Conservation (phyloP, 345 rosid species). For the Alliaria petiolata region DNA sequence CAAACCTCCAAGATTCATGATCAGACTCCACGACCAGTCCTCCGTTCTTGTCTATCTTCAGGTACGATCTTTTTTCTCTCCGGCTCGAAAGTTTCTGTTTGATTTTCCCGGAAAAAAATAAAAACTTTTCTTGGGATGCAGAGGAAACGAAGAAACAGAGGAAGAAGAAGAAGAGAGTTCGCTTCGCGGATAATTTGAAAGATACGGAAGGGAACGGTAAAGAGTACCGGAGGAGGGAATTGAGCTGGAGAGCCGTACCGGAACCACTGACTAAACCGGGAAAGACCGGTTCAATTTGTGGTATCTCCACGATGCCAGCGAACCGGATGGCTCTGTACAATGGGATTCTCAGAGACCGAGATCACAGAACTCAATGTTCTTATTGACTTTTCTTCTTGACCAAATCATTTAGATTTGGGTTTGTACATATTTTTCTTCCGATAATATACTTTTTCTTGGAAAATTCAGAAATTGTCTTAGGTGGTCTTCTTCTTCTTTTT, state of each 20-base stretch:
- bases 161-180: slow-evolving; percentile 52
- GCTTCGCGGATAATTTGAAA: slow-evolving; percentile 73
- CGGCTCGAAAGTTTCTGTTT: background rate
- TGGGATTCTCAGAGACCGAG: slow-evolving; percentile 64
- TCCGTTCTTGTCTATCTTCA: slow-evolving; percentile 59
- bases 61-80: slow-evolving; percentile 34
- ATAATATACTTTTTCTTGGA: background rate
- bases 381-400: too few species aligned
- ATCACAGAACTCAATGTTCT: slow-evolving; percentile 42
- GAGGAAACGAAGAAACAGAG: slow-evolving; percentile 30
- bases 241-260: slow-evolving; percentile 1
- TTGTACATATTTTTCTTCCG: too few species aligned
- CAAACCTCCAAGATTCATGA: slow-evolving; percentile 19
- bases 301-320: slow-evolving; percentile 42
- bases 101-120: slow-evolving; percentile 23
- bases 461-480: background rate
- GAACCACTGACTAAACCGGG: slow-evolving; percentile 20
- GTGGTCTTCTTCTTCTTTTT: background rate
- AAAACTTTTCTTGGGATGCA: slow-evolving; percentile 20
- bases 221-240: slow-evolving; percentile 21
- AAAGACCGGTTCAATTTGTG: slow-evolving; percentile 30
- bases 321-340: slow-evolving; percentile 63
- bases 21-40: slow-evolving; percentile 13
- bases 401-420: too few species aligned
- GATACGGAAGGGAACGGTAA: slow-evolving; percentile 38